A percentile compares a stretch with the other conserved stretches of the same genome.
Evolutionary conservation across 805 yeast genomes (phyloP).

Genomic region (Lipomyces sp.): DNA sequence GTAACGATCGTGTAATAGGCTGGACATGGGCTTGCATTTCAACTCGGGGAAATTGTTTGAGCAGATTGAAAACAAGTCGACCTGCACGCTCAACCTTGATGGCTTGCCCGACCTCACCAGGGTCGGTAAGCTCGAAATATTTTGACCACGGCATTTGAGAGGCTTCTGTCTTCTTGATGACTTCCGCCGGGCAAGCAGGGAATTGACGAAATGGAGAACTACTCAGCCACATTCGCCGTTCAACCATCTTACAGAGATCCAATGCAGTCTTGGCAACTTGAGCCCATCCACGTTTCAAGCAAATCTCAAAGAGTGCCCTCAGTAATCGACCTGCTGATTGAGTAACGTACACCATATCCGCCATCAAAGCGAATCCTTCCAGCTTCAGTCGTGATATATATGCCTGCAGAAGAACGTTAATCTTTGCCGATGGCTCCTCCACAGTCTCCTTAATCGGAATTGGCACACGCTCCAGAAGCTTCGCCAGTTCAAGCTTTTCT

Average conservation of each 20-base stretch:
- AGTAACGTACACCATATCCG: constrained; percentile 91
- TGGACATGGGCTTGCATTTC: constrained; percentile 64
- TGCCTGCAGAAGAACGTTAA: constrained; percentile 79
- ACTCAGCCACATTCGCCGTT: constrained; percentile 79
- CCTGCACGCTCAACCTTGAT: constrained; percentile 74
- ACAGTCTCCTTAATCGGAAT: constrained; percentile 79
- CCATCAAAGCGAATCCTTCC: constrained; percentile 87
- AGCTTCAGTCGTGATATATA: constrained; percentile 77
- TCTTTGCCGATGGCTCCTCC: constrained; percentile 75
- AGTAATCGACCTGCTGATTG: constrained; percentile 91
- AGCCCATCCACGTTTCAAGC: constrained; percentile 74
- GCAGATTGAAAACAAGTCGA: constrained; percentile 53
- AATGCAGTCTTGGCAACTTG: constrained; percentile 60
- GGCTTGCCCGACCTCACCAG: constrained; percentile 83
- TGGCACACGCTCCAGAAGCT: constrained; percentile 75
- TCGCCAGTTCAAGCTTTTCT: constrained; percentile 74
- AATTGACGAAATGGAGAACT: constrained; percentile 88
- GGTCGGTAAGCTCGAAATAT: constrained; percentile 66
- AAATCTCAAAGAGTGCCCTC: constrained; percentile 82
- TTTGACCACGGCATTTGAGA: constrained; percentile 83
- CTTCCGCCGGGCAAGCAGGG: constrained; percentile 67
- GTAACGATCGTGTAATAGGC: constrained; percentile 74
- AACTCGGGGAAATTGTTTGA: constrained; percentile 76
- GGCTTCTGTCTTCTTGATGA: constrained; percentile 74
- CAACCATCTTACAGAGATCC: constrained; percentile 78